These are phyloP conservation scores for Dioszegia crocea DNA, from an alignment of 768 basidiomycete species.

Conservation along the genomic window DNA sequence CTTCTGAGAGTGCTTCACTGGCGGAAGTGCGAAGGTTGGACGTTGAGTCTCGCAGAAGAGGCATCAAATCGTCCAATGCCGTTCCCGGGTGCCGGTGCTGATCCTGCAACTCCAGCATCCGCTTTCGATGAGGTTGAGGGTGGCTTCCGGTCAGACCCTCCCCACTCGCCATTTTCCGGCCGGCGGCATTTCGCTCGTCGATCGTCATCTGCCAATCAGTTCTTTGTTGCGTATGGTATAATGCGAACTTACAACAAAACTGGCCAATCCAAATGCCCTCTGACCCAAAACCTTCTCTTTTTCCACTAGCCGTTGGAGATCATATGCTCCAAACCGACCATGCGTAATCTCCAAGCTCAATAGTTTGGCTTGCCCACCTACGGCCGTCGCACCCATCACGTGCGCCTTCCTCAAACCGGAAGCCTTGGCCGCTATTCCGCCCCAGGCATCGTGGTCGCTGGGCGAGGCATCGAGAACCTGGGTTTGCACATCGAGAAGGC, in stretches of 20 bases:
- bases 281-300: slow-evolving; percentile 35
- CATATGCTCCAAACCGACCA: slow-evolving; percentile 41
- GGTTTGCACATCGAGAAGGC: slow-evolving; percentile 36
- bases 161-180: background rate
- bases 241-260: slow-evolving; percentile 36
- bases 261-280: slow-evolving; percentile 31
- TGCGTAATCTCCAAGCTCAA: slow-evolving; percentile 46
- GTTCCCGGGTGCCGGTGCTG: slow-evolving; percentile 5
- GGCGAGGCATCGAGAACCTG: slow-evolving; percentile 32
- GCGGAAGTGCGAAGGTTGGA: slow-evolving; percentile 28
- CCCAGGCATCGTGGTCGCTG: slow-evolving; percentile 27
- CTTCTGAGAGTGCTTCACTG: slow-evolving; percentile 26
- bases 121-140: background rate
- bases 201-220: slow-evolving; percentile 2
- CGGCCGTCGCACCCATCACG: slow-evolving; percentile 25
- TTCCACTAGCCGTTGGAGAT: slow-evolving; percentile 37
- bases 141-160: background rate
- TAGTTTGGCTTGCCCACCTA: slow-evolving; percentile 34
- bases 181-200: slow-evolving; percentile 5
- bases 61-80: slow-evolving; percentile 41
- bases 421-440: slow-evolving; percentile 24
- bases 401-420: slow-evolving; percentile 25
- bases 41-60: slow-evolving; percentile 39
- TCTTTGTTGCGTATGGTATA: background rate
- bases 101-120: background rate